Percentiles rank a stretch among this genome's conserved stretches.
phyloP scores from a whole-genome alignment of 495 filamentous ascomycete species.

The Penicillium maclennaniae region DNA sequence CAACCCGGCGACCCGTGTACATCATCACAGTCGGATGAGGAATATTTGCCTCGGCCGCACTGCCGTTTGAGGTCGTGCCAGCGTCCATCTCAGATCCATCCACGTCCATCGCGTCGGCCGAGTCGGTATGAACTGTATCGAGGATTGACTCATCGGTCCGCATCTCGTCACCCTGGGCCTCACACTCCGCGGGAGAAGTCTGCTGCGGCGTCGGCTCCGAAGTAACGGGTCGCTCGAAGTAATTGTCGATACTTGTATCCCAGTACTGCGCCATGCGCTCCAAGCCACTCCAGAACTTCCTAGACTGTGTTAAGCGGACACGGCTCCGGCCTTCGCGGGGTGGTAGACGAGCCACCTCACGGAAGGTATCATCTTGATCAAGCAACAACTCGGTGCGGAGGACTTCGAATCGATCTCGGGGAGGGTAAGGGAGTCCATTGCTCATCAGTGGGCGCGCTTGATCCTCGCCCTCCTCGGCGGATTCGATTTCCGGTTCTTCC shows the following conservation, averaged over 20 bases:
- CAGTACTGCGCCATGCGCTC: slow-evolving; percentile 60
- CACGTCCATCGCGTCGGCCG: slow-evolving; percentile 30
- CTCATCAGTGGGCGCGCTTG: slow-evolving; percentile 33
- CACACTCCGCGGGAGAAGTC: slow-evolving; percentile 12
- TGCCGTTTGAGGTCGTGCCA: not conserved
- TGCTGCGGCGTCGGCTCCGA: slow-evolving; percentile 24
- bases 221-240: slow-evolving; percentile 39
- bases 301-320: slow-evolving; percentile 50
- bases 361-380: slow-evolving; percentile 56
- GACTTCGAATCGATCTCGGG: slow-evolving; percentile 45
- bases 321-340: slow-evolving; percentile 38
- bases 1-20: slow-evolving; percentile 56
- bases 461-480: slow-evolving; percentile 19
- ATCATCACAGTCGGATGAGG: slow-evolving; percentile 16
- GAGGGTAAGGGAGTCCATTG: slow-evolving; percentile 48
- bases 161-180: slow-evolving; percentile 20
- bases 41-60: not conserved
- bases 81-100: slow-evolving; percentile 16
- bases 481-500: slow-evolving; percentile 12
- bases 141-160: slow-evolving; percentile 14
- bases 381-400: slow-evolving; percentile 48
- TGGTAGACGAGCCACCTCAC: slow-evolving; percentile 43
- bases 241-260: slow-evolving; percentile 58
- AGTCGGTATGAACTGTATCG: slow-evolving; percentile 4
- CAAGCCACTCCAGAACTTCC: slow-evolving; percentile 59